A percentile compares a stretch with the other conserved stretches of the same genome.
These are phyloP conservation scores for Aspergillus sp. DNA, from an alignment of 2,329 filamentous ascomycete species.

Conservation along the genomic window DNA sequence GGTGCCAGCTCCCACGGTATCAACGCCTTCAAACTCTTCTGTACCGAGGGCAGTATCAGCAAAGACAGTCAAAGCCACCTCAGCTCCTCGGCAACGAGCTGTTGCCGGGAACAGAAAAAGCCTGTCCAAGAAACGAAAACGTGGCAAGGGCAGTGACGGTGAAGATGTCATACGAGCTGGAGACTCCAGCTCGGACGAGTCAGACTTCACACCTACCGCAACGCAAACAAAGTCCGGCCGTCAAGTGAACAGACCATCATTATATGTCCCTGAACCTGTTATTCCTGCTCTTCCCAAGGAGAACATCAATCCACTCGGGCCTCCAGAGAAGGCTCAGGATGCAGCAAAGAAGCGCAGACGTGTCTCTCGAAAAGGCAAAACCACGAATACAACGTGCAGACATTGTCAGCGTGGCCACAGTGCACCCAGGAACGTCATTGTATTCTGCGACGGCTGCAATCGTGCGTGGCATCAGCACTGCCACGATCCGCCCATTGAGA, in stretches of 20 bases:
- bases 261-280: conserved; percentile 59
- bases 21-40: not conserved
- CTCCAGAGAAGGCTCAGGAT: conserved; percentile 19
- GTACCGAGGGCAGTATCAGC: not conserved
- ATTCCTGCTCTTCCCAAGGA: conserved; percentile 25
- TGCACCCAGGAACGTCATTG: conserved; percentile 75
- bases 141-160: conserved; percentile 34
- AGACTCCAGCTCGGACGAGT: conserved; percentile 45
- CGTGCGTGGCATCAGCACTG: conserved; percentile 80
- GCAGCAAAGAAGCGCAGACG: conserved; percentile 62
- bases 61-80: conserved; percentile 20
- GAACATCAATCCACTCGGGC: conserved; percentile 19
- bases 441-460: conserved; percentile 84
- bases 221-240: conserved; percentile 78
- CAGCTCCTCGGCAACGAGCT: conserved; percentile 24
- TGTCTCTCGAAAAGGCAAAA: conserved; percentile 50
- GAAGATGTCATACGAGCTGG: conserved; percentile 40
- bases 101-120: conserved; percentile 21
- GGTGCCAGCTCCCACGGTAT: not conserved
- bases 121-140: conserved; percentile 29
- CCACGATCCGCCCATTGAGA: conserved; percentile 74
- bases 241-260: conserved; percentile 67
- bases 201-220: conserved; percentile 58
- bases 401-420: conserved; percentile 74
- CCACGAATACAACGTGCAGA: conserved; percentile 63